Base-by-base conservation (phyloP, 768 basidiomycete species). In the Epithele typhae region DNA sequence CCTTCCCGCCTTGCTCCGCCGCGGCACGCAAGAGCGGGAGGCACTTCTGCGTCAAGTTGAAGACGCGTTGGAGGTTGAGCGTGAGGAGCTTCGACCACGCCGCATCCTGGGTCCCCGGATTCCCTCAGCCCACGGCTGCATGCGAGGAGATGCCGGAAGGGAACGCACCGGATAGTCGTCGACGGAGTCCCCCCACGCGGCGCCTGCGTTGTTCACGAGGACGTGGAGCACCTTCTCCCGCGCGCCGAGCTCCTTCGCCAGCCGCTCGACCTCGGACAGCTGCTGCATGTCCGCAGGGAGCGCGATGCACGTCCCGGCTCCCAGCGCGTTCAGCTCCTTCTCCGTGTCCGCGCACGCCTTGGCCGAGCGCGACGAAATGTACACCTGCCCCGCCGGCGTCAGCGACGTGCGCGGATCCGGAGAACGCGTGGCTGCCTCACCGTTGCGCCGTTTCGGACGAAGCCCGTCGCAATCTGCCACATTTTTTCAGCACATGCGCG, bases 131-230 rank as follows among this genome's bases (percentile, higher is more conserved):
- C 40, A 8, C 18, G 10, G 23, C 14, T 15, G 5, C 18, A 17
- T 9, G 21, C 17, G 5, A 23, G n/a, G 5, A n/a, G 8, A 25
- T 8, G 34, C 52, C 49, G 21, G 18, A 32, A 27, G 6, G 17
- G 25, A 4, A 53, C 63, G 46, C 46, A 78, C 78, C 11, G 72
- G 69, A 54, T 74, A 72, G 17, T 74, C 68, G 43, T 75, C 72
- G 35, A 78, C 61, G 12, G 65, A 48, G 9, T 68, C 72, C 18
- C 70, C 74, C 79, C 79, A 79, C 15, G 73, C 69, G n/a, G 77
- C 70, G 6, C 82, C 82, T 6, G 78, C 78, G 49, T 84, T 84
- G 62, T 85, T 84, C 46, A 85, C 75, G 8, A 82, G 71, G 27
- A 78, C 70, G 58, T 83, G 74, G 27, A 84, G 59, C 1, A 60